phyloP scores from a whole-genome alignment of 2,329 filamentous ascomycete genomes.

The Pyricularia pennisetigena region DNA sequence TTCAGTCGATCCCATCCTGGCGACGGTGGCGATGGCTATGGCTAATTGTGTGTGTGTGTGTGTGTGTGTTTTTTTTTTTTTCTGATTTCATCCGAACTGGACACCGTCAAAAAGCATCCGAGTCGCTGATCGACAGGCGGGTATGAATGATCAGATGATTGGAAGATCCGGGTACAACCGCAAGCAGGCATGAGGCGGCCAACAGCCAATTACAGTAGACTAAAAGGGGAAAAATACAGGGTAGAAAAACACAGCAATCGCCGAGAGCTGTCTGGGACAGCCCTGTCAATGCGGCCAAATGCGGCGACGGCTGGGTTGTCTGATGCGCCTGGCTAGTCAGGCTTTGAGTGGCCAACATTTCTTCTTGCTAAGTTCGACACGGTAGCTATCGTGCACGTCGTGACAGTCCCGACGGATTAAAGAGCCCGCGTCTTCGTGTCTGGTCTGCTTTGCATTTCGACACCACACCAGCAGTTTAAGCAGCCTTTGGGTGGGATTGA shows the following conservation, averaged over 20 bases:
- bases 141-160: not conserved
- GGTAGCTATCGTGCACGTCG: no score
- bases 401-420: not conserved
- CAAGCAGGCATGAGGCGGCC: not conserved
- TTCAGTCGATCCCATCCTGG: not conserved
- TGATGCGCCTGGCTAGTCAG: not conserved
- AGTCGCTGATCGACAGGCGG: slow-evolving; percentile 4
- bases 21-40: not conserved
- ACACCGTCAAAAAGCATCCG: not conserved
- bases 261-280: not conserved
- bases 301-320: not conserved
- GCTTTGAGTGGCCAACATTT: not conserved
- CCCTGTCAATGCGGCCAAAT: not conserved
- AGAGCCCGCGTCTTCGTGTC: not conserved
- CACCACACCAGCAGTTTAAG: not conserved
- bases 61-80: no score
- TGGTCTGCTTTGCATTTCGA: not conserved
- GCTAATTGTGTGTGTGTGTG: no score
- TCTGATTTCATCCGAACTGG: slow-evolving; percentile 1
- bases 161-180: not conserved
- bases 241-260: not conserved
- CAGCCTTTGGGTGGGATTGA: not conserved
- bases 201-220: not conserved
- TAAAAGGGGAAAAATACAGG: not conserved
- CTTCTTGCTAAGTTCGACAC: not conserved